Conservation (phyloP, 116 monocot species). For the Phalaenopsis hybrid region DNA sequence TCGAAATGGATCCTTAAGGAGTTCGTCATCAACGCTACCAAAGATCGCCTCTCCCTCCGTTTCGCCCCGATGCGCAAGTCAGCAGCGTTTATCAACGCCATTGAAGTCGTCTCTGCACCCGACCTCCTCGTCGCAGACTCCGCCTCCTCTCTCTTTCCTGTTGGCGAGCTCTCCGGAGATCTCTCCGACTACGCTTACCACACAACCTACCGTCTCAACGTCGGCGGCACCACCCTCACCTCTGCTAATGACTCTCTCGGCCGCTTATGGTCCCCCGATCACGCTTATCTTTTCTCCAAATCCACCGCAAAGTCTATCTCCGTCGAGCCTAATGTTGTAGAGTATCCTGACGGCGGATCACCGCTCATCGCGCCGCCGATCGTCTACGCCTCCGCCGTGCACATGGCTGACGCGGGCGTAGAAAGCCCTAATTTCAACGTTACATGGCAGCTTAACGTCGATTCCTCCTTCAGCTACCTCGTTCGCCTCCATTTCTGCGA, state of each 20-base stretch:
- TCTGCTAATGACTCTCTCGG: conserved; percentile 59
- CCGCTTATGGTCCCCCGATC: conserved; percentile 46
- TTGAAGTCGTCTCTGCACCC: conserved; percentile 45
- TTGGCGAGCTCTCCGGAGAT: conserved; percentile 18
- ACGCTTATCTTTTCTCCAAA: conserved; percentile 14
- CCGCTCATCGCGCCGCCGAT: conserved; percentile 50
- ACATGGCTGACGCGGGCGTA: conserved; percentile 46
- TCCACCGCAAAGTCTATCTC: conserved; percentile 23
- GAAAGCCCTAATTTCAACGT: conserved; percentile 62
- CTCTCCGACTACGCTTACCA: conserved; percentile 43
- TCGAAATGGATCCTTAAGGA: conserved; percentile 46
- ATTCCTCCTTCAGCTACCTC: conserved; percentile 61
- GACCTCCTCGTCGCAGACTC: conserved; percentile 22
- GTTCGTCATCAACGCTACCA: conserved; percentile 67
- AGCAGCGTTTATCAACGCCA: conserved; percentile 46
- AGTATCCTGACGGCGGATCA: conserved; percentile 43
- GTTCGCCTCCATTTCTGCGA: conserved; percentile 83
- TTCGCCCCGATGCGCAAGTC: conserved; percentile 29
- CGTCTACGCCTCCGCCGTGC: conserved; percentile 59
- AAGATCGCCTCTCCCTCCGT: conserved; percentile 20
- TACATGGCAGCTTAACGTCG: conserved; percentile 60
- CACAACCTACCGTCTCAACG: conserved; percentile 49
- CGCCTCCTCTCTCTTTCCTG: conserved; percentile 24
- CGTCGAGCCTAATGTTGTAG: conserved; percentile 25
- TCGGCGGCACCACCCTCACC: conserved; percentile 54